Evolutionary conservation across 768 basidiomycete species (phyloP).

Genomic region (Daedaleopsis sinensis): DNA sequence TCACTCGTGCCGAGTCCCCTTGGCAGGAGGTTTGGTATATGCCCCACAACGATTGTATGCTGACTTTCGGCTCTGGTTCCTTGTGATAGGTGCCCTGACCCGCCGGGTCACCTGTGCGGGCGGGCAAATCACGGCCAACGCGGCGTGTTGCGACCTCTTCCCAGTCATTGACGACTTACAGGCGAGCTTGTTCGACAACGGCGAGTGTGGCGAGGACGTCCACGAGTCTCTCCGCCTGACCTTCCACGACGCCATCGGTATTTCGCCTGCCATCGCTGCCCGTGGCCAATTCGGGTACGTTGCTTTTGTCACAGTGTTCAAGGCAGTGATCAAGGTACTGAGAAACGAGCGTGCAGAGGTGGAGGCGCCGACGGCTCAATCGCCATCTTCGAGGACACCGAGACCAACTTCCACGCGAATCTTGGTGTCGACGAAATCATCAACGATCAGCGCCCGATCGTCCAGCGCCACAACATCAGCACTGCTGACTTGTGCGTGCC

Average conservation of each 20-base stretch:
- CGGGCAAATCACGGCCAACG: conserved; percentile 18
- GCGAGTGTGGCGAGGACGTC: conserved; percentile 38
- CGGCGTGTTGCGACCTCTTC: conserved; percentile 20
- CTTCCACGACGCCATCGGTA: conserved; percentile 31
- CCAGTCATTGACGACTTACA: conserved; percentile 30
- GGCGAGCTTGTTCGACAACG: conserved; percentile 36
- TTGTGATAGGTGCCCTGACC: conserved; percentile 15
- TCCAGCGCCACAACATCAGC: conserved; percentile 24
- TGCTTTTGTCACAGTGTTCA: neutral
- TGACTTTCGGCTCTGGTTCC: neutral
- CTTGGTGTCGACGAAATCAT: conserved; percentile 28
- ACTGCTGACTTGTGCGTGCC: conserved; percentile 21
- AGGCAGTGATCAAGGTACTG: neutral
- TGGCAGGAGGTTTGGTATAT: neutral
- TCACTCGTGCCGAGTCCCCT: neutral
- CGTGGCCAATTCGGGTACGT: conserved; percentile 17
- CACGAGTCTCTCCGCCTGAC: conserved; percentile 34
- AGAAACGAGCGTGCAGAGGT: conserved; percentile 19
- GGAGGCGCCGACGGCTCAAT: conserved; percentile 49
- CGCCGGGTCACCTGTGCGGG: conserved; percentile 26
- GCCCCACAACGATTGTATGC: too few species aligned
- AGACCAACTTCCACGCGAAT: conserved; percentile 47
- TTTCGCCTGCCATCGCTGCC: conserved; percentile 20
- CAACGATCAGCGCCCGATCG: conserved; percentile 25
- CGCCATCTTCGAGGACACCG: conserved; percentile 45